A percentile compares a stretch with the other conserved stretches of the same genome.
Conservation (phyloP, 2,329 filamentous ascomycete genomes). For the Graphilbum sp. region DNA sequence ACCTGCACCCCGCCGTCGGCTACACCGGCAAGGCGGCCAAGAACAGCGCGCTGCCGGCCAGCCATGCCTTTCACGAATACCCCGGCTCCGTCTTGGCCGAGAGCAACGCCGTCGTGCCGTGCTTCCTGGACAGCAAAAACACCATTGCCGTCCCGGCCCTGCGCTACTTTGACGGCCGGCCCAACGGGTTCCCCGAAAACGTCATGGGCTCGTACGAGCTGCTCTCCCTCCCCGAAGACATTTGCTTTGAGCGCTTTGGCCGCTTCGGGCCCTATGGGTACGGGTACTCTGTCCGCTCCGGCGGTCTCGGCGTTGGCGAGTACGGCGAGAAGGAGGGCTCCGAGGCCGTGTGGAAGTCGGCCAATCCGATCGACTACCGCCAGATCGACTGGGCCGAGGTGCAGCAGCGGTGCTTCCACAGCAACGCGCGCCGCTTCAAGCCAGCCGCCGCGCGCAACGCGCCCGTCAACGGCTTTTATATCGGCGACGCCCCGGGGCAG, state of each 20-base stretch:
- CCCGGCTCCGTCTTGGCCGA: slow-evolving; percentile 1
- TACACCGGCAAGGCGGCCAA: slow-evolving; percentile 6
- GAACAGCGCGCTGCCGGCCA: slow-evolving; percentile 10
- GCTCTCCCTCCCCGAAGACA: slow-evolving; percentile 61
- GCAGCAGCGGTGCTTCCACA: slow-evolving; percentile 55
- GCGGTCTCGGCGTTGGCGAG: slow-evolving; percentile 72
- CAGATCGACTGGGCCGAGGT: slow-evolving; percentile 63
- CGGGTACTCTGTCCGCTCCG: slow-evolving; percentile 63
- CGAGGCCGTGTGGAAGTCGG: slow-evolving; percentile 60
- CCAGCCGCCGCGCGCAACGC: slow-evolving; percentile 22
- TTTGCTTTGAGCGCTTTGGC: slow-evolving; percentile 89
- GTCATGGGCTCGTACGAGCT: slow-evolving; percentile 77
- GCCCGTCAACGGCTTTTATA: slow-evolving; percentile 33
- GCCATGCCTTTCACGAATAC: slow-evolving; percentile 6
- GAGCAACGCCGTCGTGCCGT: slow-evolving; percentile 39
- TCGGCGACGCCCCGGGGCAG: slow-evolving; percentile 16
- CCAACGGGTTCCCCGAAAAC: slow-evolving; percentile 69
- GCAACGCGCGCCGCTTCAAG: slow-evolving; percentile 56
- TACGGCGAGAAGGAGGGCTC: slow-evolving; percentile 68
- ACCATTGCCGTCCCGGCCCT: slow-evolving; percentile 52
- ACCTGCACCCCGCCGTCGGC: slow-evolving; percentile 10
- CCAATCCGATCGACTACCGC: slow-evolving; percentile 59
- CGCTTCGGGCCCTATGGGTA: slow-evolving; percentile 78
- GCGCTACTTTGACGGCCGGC: slow-evolving; percentile 60
- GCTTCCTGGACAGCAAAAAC: slow-evolving; percentile 57